These are phyloP conservation scores for Mycotypha africana DNA, from an alignment of 371 early-diverging fungal genomes.

Conservation along the genomic window DNA sequence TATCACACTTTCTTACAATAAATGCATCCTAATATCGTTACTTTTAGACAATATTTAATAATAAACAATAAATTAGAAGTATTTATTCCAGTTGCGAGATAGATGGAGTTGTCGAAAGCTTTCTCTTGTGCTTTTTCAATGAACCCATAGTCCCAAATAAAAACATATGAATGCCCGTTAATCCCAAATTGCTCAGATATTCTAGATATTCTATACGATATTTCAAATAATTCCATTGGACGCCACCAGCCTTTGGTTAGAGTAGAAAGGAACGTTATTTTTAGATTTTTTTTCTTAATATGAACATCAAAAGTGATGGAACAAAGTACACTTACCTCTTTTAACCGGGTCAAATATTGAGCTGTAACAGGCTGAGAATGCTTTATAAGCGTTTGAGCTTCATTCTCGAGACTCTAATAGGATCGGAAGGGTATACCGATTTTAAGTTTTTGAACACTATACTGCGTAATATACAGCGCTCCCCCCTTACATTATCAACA, in stretches of 20 bases:
- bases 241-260: constrained; percentile 18
- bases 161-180: constrained; percentile 41
- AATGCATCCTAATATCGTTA: too few species aligned
- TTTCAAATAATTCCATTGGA: constrained; percentile 33
- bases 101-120: too few species aligned
- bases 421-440: neutral
- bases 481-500: constrained; percentile 2
- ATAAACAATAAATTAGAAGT: too few species aligned
- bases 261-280: neutral
- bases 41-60: too few species aligned
- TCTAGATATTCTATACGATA: constrained; percentile 47
- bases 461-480: too few species aligned
- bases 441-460: neutral
- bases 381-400: neutral
- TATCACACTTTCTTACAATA: too few species aligned
- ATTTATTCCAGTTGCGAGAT: too few species aligned
- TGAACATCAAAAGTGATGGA: too few species aligned
- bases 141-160: constrained; percentile 44
- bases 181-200: constrained; percentile 35
- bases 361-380: constrained; percentile 24
- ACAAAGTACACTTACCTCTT: too few species aligned
- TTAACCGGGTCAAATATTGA: neutral
- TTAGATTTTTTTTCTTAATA: neutral
- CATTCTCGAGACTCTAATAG: constrained; percentile 1
- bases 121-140: constrained; percentile 14